phyloP scores from a whole-genome alignment of 257 asterid species.

The Eustoma russellianum region DNA sequence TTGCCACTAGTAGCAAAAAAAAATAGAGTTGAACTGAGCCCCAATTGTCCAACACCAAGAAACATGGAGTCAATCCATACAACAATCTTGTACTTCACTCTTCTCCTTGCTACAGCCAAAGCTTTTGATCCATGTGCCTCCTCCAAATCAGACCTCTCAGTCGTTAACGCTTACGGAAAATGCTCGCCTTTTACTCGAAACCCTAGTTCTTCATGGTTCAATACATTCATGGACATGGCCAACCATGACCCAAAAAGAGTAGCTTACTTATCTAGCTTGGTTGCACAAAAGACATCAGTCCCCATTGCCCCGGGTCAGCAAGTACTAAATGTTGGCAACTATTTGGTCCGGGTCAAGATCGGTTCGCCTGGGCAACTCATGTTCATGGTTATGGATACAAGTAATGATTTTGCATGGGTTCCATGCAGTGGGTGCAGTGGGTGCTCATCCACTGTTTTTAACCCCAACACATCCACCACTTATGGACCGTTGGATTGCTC shows the following conservation, averaged over 20 bases:
- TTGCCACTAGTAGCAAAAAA: neutral
- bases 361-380: slow-evolving; percentile 82
- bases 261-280: slow-evolving; percentile 59
- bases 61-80: slow-evolving; percentile 33
- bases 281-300: slow-evolving; percentile 29
- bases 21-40: slow-evolving; percentile 4
- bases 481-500: slow-evolving; percentile 58
- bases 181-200: slow-evolving; percentile 70
- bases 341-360: slow-evolving; percentile 59
- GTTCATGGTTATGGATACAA: slow-evolving; percentile 85
- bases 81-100: slow-evolving; percentile 24
- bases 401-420: slow-evolving; percentile 77
- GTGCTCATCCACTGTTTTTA: slow-evolving; percentile 45
- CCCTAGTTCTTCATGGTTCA: slow-evolving; percentile 47
- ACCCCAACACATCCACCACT: slow-evolving; percentile 53
- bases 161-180: slow-evolving; percentile 63
- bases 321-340: slow-evolving; percentile 50
- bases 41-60: neutral
- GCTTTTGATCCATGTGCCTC: slow-evolving; percentile 49
- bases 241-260: slow-evolving; percentile 55
- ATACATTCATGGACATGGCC: slow-evolving; percentile 59
- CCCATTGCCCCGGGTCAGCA: slow-evolving; percentile 73
- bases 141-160: slow-evolving; percentile 51
- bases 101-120: slow-evolving; percentile 29
- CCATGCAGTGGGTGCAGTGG: slow-evolving; percentile 83